Percentiles rank a stretch among this genome's conserved stretches.
Conservation (phyloP, 306 rosid genomes). For the Trichosanthes truncata region DNA sequence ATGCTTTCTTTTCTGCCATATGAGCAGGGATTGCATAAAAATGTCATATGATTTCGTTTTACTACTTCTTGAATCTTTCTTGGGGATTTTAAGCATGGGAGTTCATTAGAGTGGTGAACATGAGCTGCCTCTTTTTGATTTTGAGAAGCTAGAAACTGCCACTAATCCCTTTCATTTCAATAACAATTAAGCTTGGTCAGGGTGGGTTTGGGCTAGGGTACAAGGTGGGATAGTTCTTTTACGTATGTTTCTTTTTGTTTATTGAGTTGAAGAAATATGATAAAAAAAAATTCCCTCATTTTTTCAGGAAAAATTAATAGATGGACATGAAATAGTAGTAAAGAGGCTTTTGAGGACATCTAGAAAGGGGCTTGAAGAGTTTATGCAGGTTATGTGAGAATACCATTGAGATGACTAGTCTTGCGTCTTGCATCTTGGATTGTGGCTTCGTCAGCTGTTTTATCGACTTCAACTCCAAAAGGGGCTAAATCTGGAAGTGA, state of each 20-base stretch:
- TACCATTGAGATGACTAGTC: no score
- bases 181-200: slow-evolving; percentile 21
- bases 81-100: slow-evolving; percentile 18
- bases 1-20: background rate
- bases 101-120: background rate
- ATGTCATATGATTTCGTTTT: slow-evolving; percentile 17
- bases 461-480: no score
- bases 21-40: background rate
- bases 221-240: background rate
- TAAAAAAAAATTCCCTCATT: background rate
- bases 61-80: background rate
- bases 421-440: no score
- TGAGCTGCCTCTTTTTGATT: no score
- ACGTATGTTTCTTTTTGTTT: background rate
- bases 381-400: no score
- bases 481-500: no score
- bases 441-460: no score
- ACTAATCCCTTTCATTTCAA: slow-evolving; percentile 22
- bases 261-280: background rate
- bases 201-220: background rate
- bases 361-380: slow-evolving; percentile 26
- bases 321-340: slow-evolving; percentile 24
- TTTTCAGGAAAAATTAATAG: slow-evolving; percentile 14
- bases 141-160: slow-evolving; percentile 26
- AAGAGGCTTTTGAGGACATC: slow-evolving; percentile 26